Base-by-base conservation (phyloP, 1,284 basidiomycete genomes). In the Pterulicium gracile region DNA sequence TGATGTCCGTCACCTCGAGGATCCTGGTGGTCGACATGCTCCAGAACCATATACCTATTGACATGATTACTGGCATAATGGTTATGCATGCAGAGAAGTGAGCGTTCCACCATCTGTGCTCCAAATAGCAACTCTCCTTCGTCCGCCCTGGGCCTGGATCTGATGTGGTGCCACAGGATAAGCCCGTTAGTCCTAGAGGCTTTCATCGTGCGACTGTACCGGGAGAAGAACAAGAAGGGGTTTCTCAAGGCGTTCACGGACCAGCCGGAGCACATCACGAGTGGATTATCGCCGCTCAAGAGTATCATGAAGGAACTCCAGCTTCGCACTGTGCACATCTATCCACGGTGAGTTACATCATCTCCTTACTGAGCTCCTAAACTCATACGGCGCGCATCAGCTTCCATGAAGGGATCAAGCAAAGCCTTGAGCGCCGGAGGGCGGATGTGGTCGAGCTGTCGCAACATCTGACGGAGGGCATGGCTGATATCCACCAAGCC, bases 221-320 rank as follows among this genome's bases (percentile, higher is more conserved):
- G 93, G 40, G 83, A 94, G 59, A 80, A 84, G 63, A 97, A 97
- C 63, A 68, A 77, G 61, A 75, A 72, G 3, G 95, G 94, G 1
- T 99, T 98, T 61, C 67, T 97, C 52, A 98, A 98, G 63, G 96
- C 93, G 0, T 98, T 98, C 59, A 92, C 92, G 0, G 95, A 98
- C 61, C 85, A 97, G 55, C 92, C 95, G 0, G 95, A 98, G 60
- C 80, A 86, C 50, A 96, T 98, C 51, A 92, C 88, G 0, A 88
- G 82, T 53, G 94, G 94, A 0, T 67, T 98, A 58, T 91, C 87
- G 1, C 94, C 95, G 0, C 67, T 99, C 15, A 88, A 88, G 57
- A 92, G 86, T 42, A 88, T 96, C 50, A 81, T 98, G 72, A 88
- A 92, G 52, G 92, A 96, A 60, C 74, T 98, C 2, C 89, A 91